Evolutionary conservation across 192 early-diverging fungal genomes (phyloP).

Genomic region (Coemansia sp.): DNA sequence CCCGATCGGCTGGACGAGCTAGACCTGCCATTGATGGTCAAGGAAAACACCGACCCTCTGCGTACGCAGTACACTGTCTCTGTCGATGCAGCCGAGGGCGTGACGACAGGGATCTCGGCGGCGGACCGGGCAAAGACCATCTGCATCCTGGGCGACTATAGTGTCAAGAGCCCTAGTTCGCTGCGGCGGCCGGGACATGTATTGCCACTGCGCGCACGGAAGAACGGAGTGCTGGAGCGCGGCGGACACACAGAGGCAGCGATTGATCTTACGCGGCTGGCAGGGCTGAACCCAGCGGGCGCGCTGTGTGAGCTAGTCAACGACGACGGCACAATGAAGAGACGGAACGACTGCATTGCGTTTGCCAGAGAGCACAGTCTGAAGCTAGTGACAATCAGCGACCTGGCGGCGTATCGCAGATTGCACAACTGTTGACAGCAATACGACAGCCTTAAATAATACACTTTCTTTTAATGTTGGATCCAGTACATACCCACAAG

Average conservation of each 20-base stretch:
- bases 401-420: conserved; percentile 77
- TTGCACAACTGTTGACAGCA: conserved; percentile 23
- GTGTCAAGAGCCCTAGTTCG: conserved; percentile 62
- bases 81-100: conserved; percentile 80
- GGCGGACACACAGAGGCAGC: conserved; percentile 96
- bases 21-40: conserved; percentile 93
- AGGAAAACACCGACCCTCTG: conserved; percentile 85
- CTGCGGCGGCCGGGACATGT: conserved; percentile 94
- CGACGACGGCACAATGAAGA: conserved; percentile 91
- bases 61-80: conserved; percentile 95
- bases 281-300: conserved; percentile 78
- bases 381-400: conserved; percentile 88
- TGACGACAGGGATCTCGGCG: conserved; percentile 97
- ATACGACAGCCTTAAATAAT: not conserved
- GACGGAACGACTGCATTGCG: conserved; percentile 83
- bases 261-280: conserved; percentile 84
- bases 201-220: conserved; percentile 84
- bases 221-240: conserved; percentile 82
- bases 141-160: conserved; percentile 73
- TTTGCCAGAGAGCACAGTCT: conserved; percentile 87
- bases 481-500: not conserved
- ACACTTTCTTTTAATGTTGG: not conserved
- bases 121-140: conserved; percentile 85
- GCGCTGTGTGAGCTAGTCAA: conserved; percentile 94
- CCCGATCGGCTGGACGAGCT: conserved; percentile 81